These are phyloP conservation scores for Batkoa obscura DNA, from an alignment of 371 early-diverging fungal genomes.

Conservation along the genomic window DNA sequence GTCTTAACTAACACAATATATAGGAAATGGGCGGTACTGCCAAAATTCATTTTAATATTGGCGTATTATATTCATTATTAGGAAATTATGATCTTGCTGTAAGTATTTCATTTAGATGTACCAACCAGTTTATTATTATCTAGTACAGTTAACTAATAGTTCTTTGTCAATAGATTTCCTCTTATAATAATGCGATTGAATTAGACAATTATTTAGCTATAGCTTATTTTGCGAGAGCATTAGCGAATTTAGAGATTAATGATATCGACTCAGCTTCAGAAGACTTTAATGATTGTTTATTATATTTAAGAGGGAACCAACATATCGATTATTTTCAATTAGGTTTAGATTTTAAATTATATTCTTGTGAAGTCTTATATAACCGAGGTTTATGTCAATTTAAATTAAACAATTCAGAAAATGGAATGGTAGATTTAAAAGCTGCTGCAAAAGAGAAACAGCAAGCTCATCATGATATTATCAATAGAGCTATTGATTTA, in stretches of 20 bases:
- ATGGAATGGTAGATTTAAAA: conserved; percentile 51
- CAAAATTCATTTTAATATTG: conserved; percentile 91
- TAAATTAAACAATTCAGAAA: conserved; percentile 45
- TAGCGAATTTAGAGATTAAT: conserved; percentile 49
- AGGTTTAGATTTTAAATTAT: conserved; percentile 71
- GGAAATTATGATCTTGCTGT: conserved; percentile 68
- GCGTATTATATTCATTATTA: conserved; percentile 49
- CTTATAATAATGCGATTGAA: conserved; percentile 47
- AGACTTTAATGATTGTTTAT: conserved; percentile 36
- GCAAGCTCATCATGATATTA: conserved; percentile 48
- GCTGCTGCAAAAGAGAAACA: conserved; percentile 44
- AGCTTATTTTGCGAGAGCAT: conserved; percentile 83
- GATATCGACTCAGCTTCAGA: conserved; percentile 38
- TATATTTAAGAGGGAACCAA: conserved; percentile 69
- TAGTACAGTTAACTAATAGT: too few relatives aligned
- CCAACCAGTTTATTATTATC: too few relatives aligned
- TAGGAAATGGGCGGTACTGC: conserved; percentile 77
- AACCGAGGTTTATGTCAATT: conserved; percentile 74
- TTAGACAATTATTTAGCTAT: conserved; percentile 78
- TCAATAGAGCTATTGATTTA: conserved; percentile 40
- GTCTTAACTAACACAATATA: background rate
- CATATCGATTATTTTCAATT: conserved; percentile 88
- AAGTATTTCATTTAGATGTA: conserved; percentile 14
- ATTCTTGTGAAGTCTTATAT: conserved; percentile 71
- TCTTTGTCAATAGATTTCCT: conserved; percentile 3